Evolutionary conservation across 129 eudicot species (phyloP).

Genomic region (Scalesia atractyloides): DNA sequence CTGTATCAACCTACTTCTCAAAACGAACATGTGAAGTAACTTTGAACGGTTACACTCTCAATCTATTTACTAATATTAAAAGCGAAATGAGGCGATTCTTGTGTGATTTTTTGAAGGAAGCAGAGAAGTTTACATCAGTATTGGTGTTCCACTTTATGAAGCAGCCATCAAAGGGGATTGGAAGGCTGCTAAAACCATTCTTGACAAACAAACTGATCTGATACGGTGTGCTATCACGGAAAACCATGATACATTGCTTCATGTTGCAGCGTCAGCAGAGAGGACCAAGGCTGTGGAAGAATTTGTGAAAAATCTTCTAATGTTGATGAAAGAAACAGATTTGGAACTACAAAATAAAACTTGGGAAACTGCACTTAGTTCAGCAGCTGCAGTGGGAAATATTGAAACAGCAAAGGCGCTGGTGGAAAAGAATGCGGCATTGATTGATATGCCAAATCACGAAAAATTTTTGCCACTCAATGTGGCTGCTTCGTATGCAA

Average conservation of each 20-base stretch:
- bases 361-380: slow-evolving; percentile 40
- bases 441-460: slow-evolving; percentile 24
- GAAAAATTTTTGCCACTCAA: slow-evolving; percentile 29
- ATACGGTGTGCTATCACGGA: slow-evolving; percentile 35
- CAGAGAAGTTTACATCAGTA: slow-evolving; percentile 15
- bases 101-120: slow-evolving; percentile 14
- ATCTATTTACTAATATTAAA: too few relatives aligned
- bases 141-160: slow-evolving; percentile 38
- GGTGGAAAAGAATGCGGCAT: slow-evolving; percentile 25
- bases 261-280: slow-evolving; percentile 57
- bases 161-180: slow-evolving; percentile 50
- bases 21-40: too few relatives aligned
- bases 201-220: slow-evolving; percentile 27
- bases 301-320: slow-evolving; percentile 42
- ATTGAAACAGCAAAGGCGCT: slow-evolving; percentile 30
- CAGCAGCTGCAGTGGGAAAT: slow-evolving; percentile 44
- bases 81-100: too few relatives aligned
- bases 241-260: slow-evolving; percentile 50
- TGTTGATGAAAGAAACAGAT: slow-evolving; percentile 32
- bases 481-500: slow-evolving; percentile 50
- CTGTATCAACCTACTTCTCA: too few relatives aligned
- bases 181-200: slow-evolving; percentile 31
- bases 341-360: slow-evolving; percentile 34
- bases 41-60: too few relatives aligned
- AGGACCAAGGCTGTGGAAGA: too few relatives aligned